A percentile compares a stretch with the other conserved stretches of the same genome.
phyloP scores from a whole-genome alignment of 2,329 filamentous ascomycete species.

The Akanthomyces lecanii region DNA sequence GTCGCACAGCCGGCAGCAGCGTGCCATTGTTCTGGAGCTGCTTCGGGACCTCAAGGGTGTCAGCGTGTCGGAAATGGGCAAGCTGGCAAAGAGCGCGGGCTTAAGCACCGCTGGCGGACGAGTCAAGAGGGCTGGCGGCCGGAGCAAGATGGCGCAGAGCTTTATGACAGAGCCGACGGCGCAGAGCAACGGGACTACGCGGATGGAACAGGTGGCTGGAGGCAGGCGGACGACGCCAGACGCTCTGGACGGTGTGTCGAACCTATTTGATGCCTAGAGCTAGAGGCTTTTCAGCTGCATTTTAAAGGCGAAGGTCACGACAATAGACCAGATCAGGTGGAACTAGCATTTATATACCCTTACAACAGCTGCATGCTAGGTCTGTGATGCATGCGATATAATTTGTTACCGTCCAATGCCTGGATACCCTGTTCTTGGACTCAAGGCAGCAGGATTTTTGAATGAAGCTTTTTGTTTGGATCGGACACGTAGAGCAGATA shows the following conservation, averaged over 20 bases:
- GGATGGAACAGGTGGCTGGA: slow-evolving; percentile 25
- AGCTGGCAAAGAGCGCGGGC: slow-evolving; percentile 57
- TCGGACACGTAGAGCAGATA: too few species aligned
- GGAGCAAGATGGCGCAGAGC: slow-evolving; percentile 60
- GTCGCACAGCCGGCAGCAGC: slow-evolving; percentile 68
- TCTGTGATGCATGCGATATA: not conserved
- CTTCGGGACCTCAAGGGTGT: slow-evolving; percentile 84
- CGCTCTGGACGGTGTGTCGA: slow-evolving; percentile 51
- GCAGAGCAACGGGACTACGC: slow-evolving; percentile 27
- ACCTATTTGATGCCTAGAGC: slow-evolving; percentile 41
- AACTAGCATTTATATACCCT: not conserved
- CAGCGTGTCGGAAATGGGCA: slow-evolving; percentile 89
- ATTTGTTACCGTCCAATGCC: too few species aligned
- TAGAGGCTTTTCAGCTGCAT: not conserved
- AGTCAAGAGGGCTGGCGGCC: slow-evolving; percentile 39
- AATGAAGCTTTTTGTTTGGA: too few species aligned
- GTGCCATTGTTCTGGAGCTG: slow-evolving; percentile 77
- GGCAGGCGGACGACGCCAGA: slow-evolving; percentile 42
- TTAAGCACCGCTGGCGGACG: slow-evolving; percentile 28
- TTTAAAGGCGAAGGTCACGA: not conserved
- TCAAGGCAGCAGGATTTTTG: too few species aligned
- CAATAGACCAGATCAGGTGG: not conserved
- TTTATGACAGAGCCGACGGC: slow-evolving; percentile 56
- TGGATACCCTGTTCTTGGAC: too few species aligned
- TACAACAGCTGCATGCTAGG: not conserved